Percentiles rank a stretch among this genome's conserved stretches.
Evolutionary conservation across 345 rosid species (phyloP).

Genomic region (Durio zibethinus): DNA sequence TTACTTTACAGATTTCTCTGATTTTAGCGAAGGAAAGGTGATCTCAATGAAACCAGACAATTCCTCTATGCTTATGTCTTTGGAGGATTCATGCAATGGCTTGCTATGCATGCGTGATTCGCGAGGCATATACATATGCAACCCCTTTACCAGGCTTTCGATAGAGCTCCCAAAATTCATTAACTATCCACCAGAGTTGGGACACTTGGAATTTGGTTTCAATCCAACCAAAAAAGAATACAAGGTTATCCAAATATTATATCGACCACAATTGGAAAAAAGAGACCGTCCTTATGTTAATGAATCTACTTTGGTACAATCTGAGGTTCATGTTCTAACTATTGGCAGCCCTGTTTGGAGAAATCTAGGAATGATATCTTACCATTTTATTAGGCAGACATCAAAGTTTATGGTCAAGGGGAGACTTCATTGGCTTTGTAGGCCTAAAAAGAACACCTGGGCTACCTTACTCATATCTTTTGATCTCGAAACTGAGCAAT

Average conservation of each 20-base stretch:
- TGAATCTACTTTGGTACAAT: constrained; percentile 27
- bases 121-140: constrained; percentile 34
- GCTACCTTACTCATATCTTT: constrained; percentile 65
- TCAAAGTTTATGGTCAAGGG: constrained; percentile 67
- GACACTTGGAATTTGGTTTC: constrained; percentile 55
- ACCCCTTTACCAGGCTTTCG: constrained; percentile 46
- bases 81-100: constrained; percentile 59
- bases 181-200: constrained; percentile 33
- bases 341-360: constrained; percentile 50
- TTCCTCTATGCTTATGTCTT: constrained; percentile 26
- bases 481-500: constrained; percentile 66
- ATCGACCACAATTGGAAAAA: constrained; percentile 17
- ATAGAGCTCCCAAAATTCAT: constrained; percentile 35
- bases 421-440: constrained; percentile 68
- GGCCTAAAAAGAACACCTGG: constrained; percentile 49
- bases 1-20: constrained; percentile 38
- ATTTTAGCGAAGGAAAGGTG: constrained; percentile 6
- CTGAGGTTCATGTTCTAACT: constrained; percentile 51
- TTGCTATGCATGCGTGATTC: constrained; percentile 46
- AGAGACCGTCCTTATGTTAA: constrained; percentile 13
- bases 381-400: constrained; percentile 48
- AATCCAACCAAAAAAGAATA: constrained; percentile 37
- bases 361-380: constrained; percentile 53
- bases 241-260: constrained; percentile 56
- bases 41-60: constrained; percentile 31